phyloP scores from a whole-genome alignment of 2,329 filamentous ascomycete species.

The Truncatella angustata region DNA sequence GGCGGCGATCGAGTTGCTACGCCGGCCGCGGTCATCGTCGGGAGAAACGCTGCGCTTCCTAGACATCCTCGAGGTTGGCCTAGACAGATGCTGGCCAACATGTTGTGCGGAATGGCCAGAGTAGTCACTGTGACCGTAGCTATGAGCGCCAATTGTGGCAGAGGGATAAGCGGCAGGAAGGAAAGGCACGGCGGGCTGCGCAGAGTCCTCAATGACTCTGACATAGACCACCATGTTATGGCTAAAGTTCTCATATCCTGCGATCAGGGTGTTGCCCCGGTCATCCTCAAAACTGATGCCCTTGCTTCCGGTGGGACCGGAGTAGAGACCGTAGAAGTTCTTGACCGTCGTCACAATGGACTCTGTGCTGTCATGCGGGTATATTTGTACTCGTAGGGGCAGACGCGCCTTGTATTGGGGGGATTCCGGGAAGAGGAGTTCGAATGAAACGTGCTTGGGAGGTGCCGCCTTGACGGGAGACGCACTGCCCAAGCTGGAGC shows the following conservation, averaged over 20 bases:
- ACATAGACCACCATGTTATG: constrained; percentile 94
- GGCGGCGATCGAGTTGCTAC: constrained; percentile 68
- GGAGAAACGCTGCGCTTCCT: constrained; percentile 79
- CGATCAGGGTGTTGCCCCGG: constrained; percentile 85
- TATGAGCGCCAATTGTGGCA: constrained; percentile 49
- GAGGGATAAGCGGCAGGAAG: constrained; percentile 54
- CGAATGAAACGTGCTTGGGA: constrained; percentile 77
- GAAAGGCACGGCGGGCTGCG: constrained; percentile 42
- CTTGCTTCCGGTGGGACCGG: constrained; percentile 64
- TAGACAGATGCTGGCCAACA: constrained; percentile 60
- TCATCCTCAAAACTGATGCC: constrained; percentile 96
- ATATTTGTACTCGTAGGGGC: constrained; percentile 88
- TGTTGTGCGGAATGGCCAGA: constrained; percentile 43
- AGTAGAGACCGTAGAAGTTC: constrained; percentile 97
- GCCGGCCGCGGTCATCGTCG: constrained; percentile 63
- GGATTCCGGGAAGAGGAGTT: constrained; percentile 67
- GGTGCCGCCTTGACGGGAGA: constrained; percentile 46
- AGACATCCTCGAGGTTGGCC: constrained; percentile 69
- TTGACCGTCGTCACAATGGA: constrained; percentile 98
- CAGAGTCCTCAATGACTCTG: constrained; percentile 68
- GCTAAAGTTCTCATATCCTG: constrained; percentile 91
- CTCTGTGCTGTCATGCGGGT: constrained; percentile 92
- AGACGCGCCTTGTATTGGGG: constrained; percentile 71
- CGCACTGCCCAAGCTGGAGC: constrained; percentile 41
- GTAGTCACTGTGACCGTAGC: constrained; percentile 55